Conservation (phyloP, 768 basidiomycete species). For the Leucocoprinus birnbaumii region DNA sequence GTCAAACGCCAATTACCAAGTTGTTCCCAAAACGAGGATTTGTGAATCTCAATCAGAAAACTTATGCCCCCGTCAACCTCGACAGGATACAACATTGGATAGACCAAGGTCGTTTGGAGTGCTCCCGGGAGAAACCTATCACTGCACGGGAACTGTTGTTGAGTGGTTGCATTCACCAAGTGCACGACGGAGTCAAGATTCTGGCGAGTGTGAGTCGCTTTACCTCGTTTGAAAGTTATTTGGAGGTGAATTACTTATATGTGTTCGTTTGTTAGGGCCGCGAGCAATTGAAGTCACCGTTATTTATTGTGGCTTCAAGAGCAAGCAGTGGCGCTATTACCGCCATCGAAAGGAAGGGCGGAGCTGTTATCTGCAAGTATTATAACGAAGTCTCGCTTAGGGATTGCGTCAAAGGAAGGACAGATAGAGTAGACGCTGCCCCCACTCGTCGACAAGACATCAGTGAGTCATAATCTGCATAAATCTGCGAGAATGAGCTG, state of each 20-base stretch:
- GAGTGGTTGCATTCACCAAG: conserved; percentile 86
- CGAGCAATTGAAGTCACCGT: conserved; percentile 59
- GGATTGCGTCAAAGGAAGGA: conserved; percentile 71
- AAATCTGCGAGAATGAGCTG: conserved; percentile 3
- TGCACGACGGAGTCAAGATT: conserved; percentile 89
- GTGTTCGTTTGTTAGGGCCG: conserved; percentile 50
- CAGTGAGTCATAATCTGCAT: conserved; percentile 41
- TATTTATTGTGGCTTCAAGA: conserved; percentile 80
- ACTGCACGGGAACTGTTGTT: conserved; percentile 83
- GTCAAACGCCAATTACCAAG: conserved; percentile 91
- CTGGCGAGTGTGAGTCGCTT: conserved; percentile 68
- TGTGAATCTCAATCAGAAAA: conserved; percentile 72
- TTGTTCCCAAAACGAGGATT: conserved; percentile 94
- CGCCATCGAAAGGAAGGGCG: conserved; percentile 80
- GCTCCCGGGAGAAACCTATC: conserved; percentile 78
- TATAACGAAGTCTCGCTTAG: conserved; percentile 85
- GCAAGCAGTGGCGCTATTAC: conserved; percentile 85
- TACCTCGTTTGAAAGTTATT: too few species aligned
- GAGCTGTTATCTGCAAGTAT: conserved; percentile 85
- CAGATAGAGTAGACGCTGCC: conserved; percentile 69
- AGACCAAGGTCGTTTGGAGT: conserved; percentile 75
- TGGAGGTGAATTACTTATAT: conserved; percentile 17
- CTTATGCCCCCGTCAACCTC: conserved; percentile 81
- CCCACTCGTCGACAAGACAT: conserved; percentile 88
- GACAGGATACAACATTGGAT: conserved; percentile 91